Percentiles rank a stretch among this genome's conserved stretches.
These are phyloP conservation scores for Phaffomyces antillensis DNA, from an alignment of 805 yeast genomes.

Conservation along the genomic window DNA sequence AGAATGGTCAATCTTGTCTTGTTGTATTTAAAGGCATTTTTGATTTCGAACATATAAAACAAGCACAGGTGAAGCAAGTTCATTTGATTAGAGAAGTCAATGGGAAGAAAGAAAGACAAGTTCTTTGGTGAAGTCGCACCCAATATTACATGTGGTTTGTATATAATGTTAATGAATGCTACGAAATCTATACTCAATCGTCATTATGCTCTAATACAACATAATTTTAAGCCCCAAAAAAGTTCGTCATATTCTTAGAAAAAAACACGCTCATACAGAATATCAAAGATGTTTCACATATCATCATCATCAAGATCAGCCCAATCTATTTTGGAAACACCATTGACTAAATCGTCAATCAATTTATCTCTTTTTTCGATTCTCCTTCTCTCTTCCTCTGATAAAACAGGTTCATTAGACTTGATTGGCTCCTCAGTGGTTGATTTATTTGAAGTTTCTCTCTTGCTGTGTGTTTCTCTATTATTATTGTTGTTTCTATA, in stretches of 20 bases:
- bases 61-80: constrained; percentile 16
- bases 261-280: too few species aligned
- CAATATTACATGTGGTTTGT: neutral
- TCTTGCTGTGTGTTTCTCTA: neutral
- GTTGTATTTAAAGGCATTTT: constrained; percentile 21
- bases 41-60: constrained; percentile 21
- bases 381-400: constrained; percentile 7
- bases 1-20: constrained; percentile 10
- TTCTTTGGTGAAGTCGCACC: constrained; percentile 14
- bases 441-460: neutral
- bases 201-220: neutral
- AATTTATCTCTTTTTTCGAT: constrained; percentile 2
- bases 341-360: constrained; percentile 13
- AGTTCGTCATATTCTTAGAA: neutral
- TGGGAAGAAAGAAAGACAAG: constrained; percentile 14
- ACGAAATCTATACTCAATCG: too few species aligned
- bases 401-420: constrained; percentile 1
- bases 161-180: neutral
- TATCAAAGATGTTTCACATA: too few species aligned
- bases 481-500: neutral
- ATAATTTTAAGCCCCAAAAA: neutral
- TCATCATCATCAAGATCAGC: constrained; percentile 18
- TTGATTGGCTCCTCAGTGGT: neutral
- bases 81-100: constrained; percentile 11
- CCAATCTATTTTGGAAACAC: constrained; percentile 15